Percentiles rank a stretch among this genome's conserved stretches.
These are phyloP conservation scores for Fraxinus excelsior DNA, from an alignment of 257 asterid genomes.

Conservation along the genomic window DNA sequence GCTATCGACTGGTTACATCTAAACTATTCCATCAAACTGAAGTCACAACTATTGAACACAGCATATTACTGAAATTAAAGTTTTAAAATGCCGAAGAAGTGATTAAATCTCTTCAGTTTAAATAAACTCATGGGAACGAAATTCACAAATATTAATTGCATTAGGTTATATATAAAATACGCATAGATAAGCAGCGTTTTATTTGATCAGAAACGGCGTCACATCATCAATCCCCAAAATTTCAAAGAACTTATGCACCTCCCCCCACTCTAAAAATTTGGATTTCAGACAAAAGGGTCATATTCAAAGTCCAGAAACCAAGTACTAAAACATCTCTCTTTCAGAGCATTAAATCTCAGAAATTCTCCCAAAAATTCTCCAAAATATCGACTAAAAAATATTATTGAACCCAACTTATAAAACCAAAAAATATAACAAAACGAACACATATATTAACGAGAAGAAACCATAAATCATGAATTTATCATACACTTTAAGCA, in stretches of 20 bases:
- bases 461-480: background rate
- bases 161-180: background rate
- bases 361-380: slow-evolving; percentile 16
- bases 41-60: background rate
- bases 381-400: background rate
- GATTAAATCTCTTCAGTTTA: too few relatives aligned
- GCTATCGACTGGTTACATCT: background rate
- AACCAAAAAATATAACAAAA: background rate
- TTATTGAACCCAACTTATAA: slow-evolving; percentile 1
- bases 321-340: background rate
- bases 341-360: slow-evolving; percentile 25
- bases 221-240: background rate
- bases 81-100: too few relatives aligned
- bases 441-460: slow-evolving; percentile 10
- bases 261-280: background rate
- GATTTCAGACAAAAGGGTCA: background rate
- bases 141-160: background rate
- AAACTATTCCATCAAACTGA: background rate
- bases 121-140: too few relatives aligned
- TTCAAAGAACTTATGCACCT: slow-evolving; percentile 6
- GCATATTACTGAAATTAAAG: background rate
- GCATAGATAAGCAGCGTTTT: background rate
- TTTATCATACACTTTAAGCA: background rate
- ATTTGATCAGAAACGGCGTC: background rate
- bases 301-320: slow-evolving; percentile 23